Base-by-base conservation (phyloP, 768 basidiomycete genomes). In the Suillus fuscotomentosus region DNA sequence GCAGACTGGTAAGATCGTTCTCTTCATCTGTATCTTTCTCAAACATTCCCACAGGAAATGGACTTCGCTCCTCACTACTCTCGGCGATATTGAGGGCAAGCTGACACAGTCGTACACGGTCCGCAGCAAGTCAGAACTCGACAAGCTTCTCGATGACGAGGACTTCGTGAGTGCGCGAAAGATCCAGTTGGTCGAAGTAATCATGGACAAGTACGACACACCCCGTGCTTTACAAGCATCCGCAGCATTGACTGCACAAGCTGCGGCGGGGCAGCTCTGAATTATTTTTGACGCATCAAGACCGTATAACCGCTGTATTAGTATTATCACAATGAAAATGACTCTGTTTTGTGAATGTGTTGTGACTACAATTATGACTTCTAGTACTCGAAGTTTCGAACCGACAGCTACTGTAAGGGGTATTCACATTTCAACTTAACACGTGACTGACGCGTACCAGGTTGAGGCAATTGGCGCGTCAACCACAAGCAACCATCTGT, bases 151-250 rank as follows among this genome's bases (percentile, higher is more conserved):
- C 63, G 81, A 86, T 5, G 81, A 91, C 71, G 63, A 77, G 3
- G 72, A 78, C 9, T 96, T 97, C 71, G 83, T 80, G 3, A 79
- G 70, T 24, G 87, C 90, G 3, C 80, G 86, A 61, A 85, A 84
- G 75, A 87, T 92, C 60, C 91, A 93, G 70, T 78, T 95, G 41
- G 89, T 95, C 17, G 94, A 95, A 76, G 84, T 95, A 10, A 75
- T 88, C 64, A 92, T 95, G 90, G 84, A 80, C 31, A 82, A 81
- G 66, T 75, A 82, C 34, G 94, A 95, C 73, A 90, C 91, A 0
- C 94, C 94, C 4, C 76, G 80, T 42, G 82, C 85, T 42, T 77
- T 94, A 66, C 78, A 82, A 70, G 74, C 81, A 60, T 84, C 88
- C 69, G 80, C 85, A 0, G 86, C 69, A 50, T 17, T 76, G n/a